These are phyloP conservation scores for Trichothecium sympodiale DNA, from an alignment of 2,329 filamentous ascomycete genomes.

Conservation along the genomic window DNA sequence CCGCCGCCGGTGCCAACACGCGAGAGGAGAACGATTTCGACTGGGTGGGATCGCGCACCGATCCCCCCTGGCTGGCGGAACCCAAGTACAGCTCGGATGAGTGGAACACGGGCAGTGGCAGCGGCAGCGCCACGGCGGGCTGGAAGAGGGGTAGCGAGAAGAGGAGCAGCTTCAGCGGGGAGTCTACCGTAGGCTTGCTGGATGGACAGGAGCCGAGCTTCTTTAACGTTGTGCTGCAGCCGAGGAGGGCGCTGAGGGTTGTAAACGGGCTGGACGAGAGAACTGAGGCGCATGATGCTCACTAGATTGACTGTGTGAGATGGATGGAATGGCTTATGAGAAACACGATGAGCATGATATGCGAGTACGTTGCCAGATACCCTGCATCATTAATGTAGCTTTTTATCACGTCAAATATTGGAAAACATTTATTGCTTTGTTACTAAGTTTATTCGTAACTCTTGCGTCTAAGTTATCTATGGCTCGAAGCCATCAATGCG, in stretches of 20 bases:
- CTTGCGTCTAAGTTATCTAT: too few species aligned
- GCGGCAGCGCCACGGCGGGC: constrained; percentile 8
- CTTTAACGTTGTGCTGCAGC: constrained; percentile 58
- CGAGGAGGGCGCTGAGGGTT: constrained; percentile 56
- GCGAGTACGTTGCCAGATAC: too few species aligned
- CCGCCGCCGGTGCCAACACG: neutral
- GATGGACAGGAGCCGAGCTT: constrained; percentile 58
- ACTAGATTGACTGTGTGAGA: too few species aligned
- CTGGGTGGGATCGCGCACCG: constrained; percentile 18
- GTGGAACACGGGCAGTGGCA: constrained; percentile 13
- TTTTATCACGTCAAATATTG: too few species aligned
- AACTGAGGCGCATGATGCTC: neutral
- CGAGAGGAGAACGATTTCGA: constrained; percentile 15
- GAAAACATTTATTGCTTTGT: too few species aligned
- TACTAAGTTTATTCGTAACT: too few species aligned
- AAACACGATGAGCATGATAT: too few species aligned
- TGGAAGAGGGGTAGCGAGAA: constrained; percentile 10
- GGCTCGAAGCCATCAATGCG: too few species aligned
- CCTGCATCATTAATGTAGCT: too few species aligned
- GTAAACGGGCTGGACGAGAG: constrained; percentile 40
- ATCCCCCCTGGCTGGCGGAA: constrained; percentile 11
- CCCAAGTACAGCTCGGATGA: constrained; percentile 17
- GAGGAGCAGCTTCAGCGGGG: constrained; percentile 10
- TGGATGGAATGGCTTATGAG: too few species aligned
- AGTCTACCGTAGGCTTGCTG: constrained; percentile 28